Percentiles rank a stretch among this genome's conserved stretches.
These are phyloP conservation scores for Blumeriella jaapii DNA, from an alignment of 2,329 filamentous ascomycete species.

Conservation along the genomic window DNA sequence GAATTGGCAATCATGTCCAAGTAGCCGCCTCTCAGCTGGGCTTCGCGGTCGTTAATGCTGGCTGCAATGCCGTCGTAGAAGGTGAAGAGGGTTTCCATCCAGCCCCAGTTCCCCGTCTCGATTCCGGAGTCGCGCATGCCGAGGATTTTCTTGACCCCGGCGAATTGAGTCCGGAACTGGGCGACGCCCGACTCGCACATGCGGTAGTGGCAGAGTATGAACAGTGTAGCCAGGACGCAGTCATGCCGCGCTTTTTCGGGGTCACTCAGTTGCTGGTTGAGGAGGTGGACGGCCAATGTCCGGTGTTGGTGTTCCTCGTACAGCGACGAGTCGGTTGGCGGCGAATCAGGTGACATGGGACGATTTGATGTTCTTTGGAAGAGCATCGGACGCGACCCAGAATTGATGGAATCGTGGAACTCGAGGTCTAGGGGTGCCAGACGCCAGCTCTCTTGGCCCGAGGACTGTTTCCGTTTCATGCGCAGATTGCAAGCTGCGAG, in stretches of 20 bases:
- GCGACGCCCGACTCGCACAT: constrained; percentile 89
- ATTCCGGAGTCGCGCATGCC: constrained; percentile 57
- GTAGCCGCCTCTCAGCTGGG: constrained; percentile 56
- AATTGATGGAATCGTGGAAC: constrained; percentile 24
- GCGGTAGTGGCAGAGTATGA: constrained; percentile 83
- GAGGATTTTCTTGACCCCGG: constrained; percentile 83
- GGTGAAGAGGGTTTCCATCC: constrained; percentile 88
- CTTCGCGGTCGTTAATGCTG: constrained; percentile 83
- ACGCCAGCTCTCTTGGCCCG: constrained; percentile 41
- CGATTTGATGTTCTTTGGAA: constrained; percentile 18
- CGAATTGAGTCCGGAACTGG: constrained; percentile 87
- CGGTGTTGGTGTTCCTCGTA: constrained; percentile 79
- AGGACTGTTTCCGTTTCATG: constrained; percentile 62
- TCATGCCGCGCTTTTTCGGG: constrained; percentile 66
- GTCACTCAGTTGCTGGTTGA: constrained; percentile 78
- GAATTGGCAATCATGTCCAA: constrained; percentile 52
- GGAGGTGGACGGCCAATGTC: constrained; percentile 63
- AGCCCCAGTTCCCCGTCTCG: constrained; percentile 57
- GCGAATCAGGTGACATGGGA: constrained; percentile 30
- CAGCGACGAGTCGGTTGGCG: constrained; percentile 41
- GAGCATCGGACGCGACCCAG: constrained; percentile 13
- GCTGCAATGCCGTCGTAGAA: constrained; percentile 92
- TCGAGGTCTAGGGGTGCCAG: constrained; percentile 29
- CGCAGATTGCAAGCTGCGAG: constrained; percentile 81
- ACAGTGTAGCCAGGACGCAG: constrained; percentile 74